Evolutionary conservation across 352 stramenopile genomes (phyloP).

Genomic region (Globisporangium middletonii): DNA sequence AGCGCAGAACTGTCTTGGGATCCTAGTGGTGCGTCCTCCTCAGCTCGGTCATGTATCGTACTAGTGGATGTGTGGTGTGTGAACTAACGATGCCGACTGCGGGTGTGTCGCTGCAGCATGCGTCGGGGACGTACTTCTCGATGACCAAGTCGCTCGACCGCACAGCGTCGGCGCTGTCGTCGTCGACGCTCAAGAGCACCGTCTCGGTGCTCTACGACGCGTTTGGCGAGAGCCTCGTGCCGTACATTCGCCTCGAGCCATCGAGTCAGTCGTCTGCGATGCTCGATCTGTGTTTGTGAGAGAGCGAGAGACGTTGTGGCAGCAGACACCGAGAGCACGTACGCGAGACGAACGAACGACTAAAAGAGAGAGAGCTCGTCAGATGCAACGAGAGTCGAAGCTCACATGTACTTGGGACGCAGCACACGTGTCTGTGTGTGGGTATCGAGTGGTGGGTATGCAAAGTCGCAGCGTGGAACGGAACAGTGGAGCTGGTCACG

Average conservation of each 20-base stretch:
- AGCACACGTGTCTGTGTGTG: too few relatives aligned
- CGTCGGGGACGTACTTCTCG: conserved; percentile 72
- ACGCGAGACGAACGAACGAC: neutral
- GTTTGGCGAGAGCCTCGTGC: conserved; percentile 73
- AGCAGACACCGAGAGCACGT: neutral
- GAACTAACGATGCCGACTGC: neutral
- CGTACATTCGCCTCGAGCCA: conserved; percentile 60
- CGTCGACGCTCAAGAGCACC: conserved; percentile 40
- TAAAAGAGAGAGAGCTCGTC: neutral
- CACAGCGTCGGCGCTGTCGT: conserved; percentile 22
- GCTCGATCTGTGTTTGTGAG: conserved; percentile 41
- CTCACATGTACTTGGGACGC: too few relatives aligned
- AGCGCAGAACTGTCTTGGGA: conserved; percentile 83
- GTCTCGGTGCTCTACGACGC: conserved; percentile 63
- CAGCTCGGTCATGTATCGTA: neutral
- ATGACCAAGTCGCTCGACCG: conserved; percentile 42
- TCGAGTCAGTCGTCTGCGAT: conserved; percentile 25
- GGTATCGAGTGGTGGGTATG: too few relatives aligned
- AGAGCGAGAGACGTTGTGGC: neutral
- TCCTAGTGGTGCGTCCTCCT: conserved; percentile 61
- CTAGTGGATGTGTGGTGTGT: neutral
- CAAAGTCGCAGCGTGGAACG: too few relatives aligned
- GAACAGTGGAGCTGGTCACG: too few relatives aligned
- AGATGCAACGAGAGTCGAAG: too few relatives aligned
- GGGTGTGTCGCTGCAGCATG: conserved; percentile 37